phyloP scores from a whole-genome alignment of 1,284 basidiomycete species.

The Rhizoctonia solani region DNA sequence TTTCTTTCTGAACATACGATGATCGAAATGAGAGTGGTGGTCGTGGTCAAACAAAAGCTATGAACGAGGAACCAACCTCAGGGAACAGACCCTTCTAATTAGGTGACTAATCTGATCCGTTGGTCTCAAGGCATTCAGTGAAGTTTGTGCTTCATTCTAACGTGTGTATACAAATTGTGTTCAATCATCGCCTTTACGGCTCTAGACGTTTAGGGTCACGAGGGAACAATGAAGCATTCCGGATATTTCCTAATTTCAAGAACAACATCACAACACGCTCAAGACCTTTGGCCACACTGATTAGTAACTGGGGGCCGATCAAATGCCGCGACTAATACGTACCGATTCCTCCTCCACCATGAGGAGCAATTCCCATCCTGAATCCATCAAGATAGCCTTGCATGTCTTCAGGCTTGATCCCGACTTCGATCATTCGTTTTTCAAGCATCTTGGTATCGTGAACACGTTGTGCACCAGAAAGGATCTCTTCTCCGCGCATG shows the following conservation, averaged over 20 bases:
- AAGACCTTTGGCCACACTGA: slow-evolving; percentile 53
- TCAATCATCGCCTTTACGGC: slow-evolving; percentile 41
- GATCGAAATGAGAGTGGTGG: not conserved
- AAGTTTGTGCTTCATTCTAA: not conserved
- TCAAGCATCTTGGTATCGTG: slow-evolving; percentile 86
- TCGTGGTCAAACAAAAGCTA: not conserved
- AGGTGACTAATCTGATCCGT: slow-evolving; percentile 28
- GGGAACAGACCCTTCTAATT: slow-evolving; percentile 20
- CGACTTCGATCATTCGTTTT: slow-evolving; percentile 75
- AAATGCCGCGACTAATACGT: not conserved
- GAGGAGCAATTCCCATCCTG: slow-evolving; percentile 89
- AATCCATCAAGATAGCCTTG: slow-evolving; percentile 92
- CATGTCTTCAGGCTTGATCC: slow-evolving; percentile 85
- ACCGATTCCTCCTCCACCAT: slow-evolving; percentile 80
- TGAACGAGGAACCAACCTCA: not conserved
- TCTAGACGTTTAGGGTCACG: slow-evolving; percentile 73
- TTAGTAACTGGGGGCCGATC: not conserved
- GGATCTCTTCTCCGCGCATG: slow-evolving; percentile 98
- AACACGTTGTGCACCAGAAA: slow-evolving; percentile 96
- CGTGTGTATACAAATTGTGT: not conserved
- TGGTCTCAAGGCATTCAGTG: not conserved
- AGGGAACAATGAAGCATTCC: slow-evolving; percentile 92
- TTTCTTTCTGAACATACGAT: slow-evolving; percentile 24
- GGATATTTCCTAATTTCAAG: slow-evolving; percentile 93
- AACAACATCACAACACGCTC: slow-evolving; percentile 97